Percentiles rank a stretch among this genome's conserved stretches.
These are phyloP conservation scores for Cercospora sp. DNA, from an alignment of 2,329 filamentous ascomycete species.

Conservation along the genomic window DNA sequence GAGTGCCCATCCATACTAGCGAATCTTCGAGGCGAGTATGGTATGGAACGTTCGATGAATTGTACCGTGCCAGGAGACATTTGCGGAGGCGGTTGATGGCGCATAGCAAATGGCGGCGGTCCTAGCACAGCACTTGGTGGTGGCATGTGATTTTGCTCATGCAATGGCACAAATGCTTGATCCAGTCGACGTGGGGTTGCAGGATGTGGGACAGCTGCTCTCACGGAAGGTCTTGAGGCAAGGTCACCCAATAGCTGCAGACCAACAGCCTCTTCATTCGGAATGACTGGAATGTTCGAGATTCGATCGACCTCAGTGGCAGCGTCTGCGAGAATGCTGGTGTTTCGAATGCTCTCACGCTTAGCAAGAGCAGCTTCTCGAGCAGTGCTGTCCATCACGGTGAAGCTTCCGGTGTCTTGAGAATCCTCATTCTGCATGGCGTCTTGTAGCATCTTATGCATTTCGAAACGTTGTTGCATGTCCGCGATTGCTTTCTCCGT, in stretches of 20 bases:
- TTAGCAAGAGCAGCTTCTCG: constrained; percentile 44
- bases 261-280: constrained; percentile 45
- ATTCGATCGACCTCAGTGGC: constrained; percentile 37
- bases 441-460: constrained; percentile 28
- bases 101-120: constrained; percentile 2
- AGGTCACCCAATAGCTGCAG: constrained; percentile 38
- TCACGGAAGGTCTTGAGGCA: constrained; percentile 28
- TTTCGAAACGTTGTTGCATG: constrained; percentile 28
- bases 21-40: constrained; percentile 8
- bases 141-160: constrained; percentile 16
- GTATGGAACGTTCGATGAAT: constrained; percentile 6
- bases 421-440: constrained; percentile 34
- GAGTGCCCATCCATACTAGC: background rate
- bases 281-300: constrained; percentile 23
- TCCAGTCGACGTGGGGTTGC: constrained; percentile 11
- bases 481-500: constrained; percentile 28
- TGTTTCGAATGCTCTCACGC: constrained; percentile 38
- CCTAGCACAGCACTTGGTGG: constrained; percentile 17
- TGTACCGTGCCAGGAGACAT: constrained; percentile 10
- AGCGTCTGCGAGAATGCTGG: constrained; percentile 40
- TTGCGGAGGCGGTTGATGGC: background rate
- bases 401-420: constrained; percentile 38
- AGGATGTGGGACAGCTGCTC: constrained; percentile 12
- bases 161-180: background rate
- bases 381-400: constrained; percentile 44